Evolutionary conservation across 805 yeast species (phyloP).

Genomic region (Monosporozyma aerobia): DNA sequence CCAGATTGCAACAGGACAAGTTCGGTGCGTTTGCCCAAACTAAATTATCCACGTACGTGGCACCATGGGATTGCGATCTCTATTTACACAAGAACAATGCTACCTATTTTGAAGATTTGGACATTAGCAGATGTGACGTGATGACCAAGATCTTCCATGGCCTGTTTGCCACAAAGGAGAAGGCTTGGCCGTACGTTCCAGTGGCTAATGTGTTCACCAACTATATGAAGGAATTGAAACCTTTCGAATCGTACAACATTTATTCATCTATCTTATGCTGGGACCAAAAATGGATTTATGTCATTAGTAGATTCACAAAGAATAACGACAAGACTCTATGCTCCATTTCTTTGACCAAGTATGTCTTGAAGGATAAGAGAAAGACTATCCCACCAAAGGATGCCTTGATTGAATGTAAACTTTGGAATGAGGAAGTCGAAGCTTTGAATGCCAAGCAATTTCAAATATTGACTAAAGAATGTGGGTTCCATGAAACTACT

Average conservation of each 20-base stretch:
- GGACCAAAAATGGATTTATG: constrained; percentile 82
- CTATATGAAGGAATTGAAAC: constrained; percentile 64
- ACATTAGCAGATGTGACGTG: constrained; percentile 61
- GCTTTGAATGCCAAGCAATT: constrained; percentile 34
- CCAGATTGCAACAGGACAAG: constrained; percentile 12
- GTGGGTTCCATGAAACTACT: constrained; percentile 26
- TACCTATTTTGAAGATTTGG: constrained; percentile 75
- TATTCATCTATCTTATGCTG: constrained; percentile 60
- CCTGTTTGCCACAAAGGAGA: constrained; percentile 37
- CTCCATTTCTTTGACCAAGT: constrained; percentile 62
- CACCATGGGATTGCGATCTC: constrained; percentile 76
- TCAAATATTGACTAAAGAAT: constrained; percentile 13
- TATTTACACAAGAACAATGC: constrained; percentile 83
- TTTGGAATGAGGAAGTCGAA: constrained; percentile 45
- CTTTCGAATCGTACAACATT: constrained; percentile 51
- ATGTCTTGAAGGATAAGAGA: constrained; percentile 72
- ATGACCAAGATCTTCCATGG: constrained; percentile 50
- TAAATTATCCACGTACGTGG: constrained; percentile 44
- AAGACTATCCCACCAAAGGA: constrained; percentile 62
- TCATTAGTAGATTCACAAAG: constrained; percentile 52
- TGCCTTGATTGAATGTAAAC: constrained; percentile 47
- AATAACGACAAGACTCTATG: constrained; percentile 33
- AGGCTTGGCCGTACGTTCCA: constrained; percentile 53
- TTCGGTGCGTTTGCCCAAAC: constrained; percentile 35
- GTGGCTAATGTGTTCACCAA: constrained; percentile 62